phyloP scores from a whole-genome alignment of 768 basidiomycete genomes.

The Suillus tomentosus region DNA sequence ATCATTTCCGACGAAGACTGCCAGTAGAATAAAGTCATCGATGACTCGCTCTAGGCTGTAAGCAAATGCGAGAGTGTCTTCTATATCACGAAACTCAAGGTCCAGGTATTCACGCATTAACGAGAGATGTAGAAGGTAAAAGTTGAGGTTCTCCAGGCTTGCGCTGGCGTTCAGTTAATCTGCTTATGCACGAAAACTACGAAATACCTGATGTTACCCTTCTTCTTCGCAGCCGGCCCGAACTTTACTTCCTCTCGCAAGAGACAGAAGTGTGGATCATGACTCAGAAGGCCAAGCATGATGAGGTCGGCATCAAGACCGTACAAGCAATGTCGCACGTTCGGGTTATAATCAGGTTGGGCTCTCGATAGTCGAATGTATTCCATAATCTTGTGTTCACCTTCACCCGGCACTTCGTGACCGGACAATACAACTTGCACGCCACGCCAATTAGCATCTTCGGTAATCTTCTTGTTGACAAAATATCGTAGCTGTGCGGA shows the following conservation, averaged over 20 bases:
- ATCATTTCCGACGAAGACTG: constrained; percentile 97
- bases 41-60: constrained; percentile 94
- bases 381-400: constrained; percentile 99
- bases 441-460: constrained; percentile 94
- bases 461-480: constrained; percentile 95
- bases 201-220: constrained; percentile 56
- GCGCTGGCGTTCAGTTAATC: constrained; percentile 14
- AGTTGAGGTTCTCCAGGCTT: constrained; percentile 78
- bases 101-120: constrained; percentile 97
- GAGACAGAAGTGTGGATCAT: constrained; percentile 98
- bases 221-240: constrained; percentile 77
- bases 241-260: constrained; percentile 98
- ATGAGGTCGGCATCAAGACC: constrained; percentile 98
- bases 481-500: constrained; percentile 94
- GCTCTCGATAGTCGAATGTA: constrained; percentile 95
- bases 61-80: constrained; percentile 65
- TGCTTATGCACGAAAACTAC: not conserved
- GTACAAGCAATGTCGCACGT: constrained; percentile 96
- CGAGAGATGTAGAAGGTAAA: constrained; percentile 93
- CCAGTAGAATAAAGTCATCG: constrained; percentile 96
- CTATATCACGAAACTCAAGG: constrained; percentile 85
- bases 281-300: constrained; percentile 95
- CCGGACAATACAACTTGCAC: constrained; percentile 94
- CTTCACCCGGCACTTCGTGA: constrained; percentile 98
- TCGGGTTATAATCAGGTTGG: constrained; percentile 95